phyloP scores from a whole-genome alignment of 2,329 filamentous ascomycete genomes.

The Colletotrichum lini region DNA sequence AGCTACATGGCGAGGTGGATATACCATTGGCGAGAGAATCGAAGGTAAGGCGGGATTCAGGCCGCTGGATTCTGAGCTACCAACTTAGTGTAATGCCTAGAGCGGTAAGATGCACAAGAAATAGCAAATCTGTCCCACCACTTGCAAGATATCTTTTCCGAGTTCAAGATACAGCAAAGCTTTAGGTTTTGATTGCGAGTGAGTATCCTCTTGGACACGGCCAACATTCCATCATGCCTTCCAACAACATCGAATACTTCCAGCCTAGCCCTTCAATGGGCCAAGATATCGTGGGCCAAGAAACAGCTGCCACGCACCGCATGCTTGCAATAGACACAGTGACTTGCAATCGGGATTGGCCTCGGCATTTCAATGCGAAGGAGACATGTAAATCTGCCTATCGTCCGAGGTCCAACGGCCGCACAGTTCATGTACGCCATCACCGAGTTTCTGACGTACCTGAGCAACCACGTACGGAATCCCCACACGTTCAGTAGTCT shows the following conservation, averaged over 20 bases:
- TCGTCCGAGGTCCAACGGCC: neutral
- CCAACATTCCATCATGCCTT: neutral
- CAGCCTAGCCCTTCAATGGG: neutral
- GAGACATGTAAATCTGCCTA: neutral
- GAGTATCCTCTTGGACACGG: neutral
- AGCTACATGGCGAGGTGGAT: conserved; percentile 33
- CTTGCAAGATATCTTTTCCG: neutral
- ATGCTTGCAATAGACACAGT: neutral
- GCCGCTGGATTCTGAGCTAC: conserved; percentile 1
- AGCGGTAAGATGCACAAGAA: conserved; percentile 22
- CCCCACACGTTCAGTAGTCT: too few relatives aligned
- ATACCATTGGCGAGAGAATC: conserved; percentile 35
- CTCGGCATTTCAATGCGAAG: neutral
- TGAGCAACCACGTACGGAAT: neutral
- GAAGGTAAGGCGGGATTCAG: neutral
- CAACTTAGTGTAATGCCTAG: conserved; percentile 12
- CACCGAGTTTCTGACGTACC: neutral
- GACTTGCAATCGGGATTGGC: neutral
- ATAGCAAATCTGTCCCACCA: conserved; percentile 6
- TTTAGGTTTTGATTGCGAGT: neutral
- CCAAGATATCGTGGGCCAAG: neutral
- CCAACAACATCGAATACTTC: neutral
- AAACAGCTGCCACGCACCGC: too few relatives aligned
- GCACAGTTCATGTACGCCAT: too few relatives aligned
- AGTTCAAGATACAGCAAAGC: too few relatives aligned